These are phyloP conservation scores for Tagetes erecta DNA, from an alignment of 129 eudicot species.

Conservation along the genomic window DNA sequence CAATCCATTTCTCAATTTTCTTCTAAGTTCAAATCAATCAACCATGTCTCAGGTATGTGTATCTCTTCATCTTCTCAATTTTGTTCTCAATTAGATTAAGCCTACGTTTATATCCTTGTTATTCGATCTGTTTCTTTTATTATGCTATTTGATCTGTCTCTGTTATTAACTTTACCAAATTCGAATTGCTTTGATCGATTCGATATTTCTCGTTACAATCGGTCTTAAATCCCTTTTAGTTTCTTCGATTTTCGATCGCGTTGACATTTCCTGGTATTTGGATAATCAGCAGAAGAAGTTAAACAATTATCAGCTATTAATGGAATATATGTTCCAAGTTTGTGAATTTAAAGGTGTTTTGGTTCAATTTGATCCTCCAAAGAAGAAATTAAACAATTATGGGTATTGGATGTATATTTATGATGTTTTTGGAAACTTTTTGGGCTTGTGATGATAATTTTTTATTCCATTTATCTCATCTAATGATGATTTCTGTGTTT, in stretches of 20 bases:
- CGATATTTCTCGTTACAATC: background rate
- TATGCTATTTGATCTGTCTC: background rate
- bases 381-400: background rate
- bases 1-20: background rate
- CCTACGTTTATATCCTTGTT: background rate
- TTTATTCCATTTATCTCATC: background rate
- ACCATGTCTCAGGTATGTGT: constrained; percentile 34
- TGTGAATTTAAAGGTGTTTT: background rate
- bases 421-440: constrained; percentile 1
- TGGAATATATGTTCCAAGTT: background rate
- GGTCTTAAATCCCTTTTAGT: background rate
- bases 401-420: background rate
- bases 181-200: constrained; percentile 2
- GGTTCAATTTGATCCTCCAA: background rate
- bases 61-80: constrained; percentile 16
- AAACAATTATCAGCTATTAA: background rate
- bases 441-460: background rate
- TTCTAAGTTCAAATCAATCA: background rate
- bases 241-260: background rate
- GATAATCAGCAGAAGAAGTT: background rate
- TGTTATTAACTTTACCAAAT: background rate
- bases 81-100: background rate
- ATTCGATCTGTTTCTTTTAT: background rate
- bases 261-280: too few species aligned
- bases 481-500: background rate